These are phyloP conservation scores for Collybiopsis luxurians DNA, from an alignment of 768 basidiomycete genomes.

Conservation along the genomic window DNA sequence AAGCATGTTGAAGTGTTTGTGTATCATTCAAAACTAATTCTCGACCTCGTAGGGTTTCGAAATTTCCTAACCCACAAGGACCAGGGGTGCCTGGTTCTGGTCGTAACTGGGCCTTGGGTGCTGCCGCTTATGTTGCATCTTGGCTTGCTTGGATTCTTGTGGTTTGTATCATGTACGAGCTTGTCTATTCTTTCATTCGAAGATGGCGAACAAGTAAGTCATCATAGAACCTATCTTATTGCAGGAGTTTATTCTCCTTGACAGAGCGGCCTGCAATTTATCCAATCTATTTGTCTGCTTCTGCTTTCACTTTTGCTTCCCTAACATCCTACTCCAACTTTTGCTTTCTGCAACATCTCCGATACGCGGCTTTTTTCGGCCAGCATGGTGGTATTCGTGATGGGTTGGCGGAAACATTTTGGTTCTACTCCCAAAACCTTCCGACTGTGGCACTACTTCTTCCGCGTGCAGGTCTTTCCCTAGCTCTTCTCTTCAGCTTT, in stretches of 20 bases:
- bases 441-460: conserved; percentile 81
- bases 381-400: conserved; percentile 49
- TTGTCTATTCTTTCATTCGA: conserved; percentile 71
- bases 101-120: conserved; percentile 78
- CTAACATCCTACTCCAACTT: conserved; percentile 83
- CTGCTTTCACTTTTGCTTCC: conserved; percentile 71
- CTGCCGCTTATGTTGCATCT: conserved; percentile 80
- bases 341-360: conserved; percentile 80
- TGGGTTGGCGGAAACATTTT: conserved; percentile 79
- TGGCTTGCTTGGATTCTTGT: conserved; percentile 74
- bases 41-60: conserved; percentile 55
- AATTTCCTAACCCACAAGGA: conserved; percentile 67
- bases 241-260: conserved; percentile 17
- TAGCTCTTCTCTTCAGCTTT: conserved; percentile 72
- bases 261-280: conserved; percentile 81
- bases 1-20: no score
- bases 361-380: conserved; percentile 61
- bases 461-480: conserved; percentile 74
- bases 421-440: conserved; percentile 81
- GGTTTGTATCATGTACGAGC: conserved; percentile 74
- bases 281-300: conserved; percentile 79
- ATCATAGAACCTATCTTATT: conserved; percentile 16
- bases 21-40: conserved; percentile 18
- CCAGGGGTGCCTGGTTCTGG: conserved; percentile 70
- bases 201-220: conserved; percentile 80